Conservation (phyloP, 2,329 filamentous ascomycete genomes). For the Canariomyces notabilis region DNA sequence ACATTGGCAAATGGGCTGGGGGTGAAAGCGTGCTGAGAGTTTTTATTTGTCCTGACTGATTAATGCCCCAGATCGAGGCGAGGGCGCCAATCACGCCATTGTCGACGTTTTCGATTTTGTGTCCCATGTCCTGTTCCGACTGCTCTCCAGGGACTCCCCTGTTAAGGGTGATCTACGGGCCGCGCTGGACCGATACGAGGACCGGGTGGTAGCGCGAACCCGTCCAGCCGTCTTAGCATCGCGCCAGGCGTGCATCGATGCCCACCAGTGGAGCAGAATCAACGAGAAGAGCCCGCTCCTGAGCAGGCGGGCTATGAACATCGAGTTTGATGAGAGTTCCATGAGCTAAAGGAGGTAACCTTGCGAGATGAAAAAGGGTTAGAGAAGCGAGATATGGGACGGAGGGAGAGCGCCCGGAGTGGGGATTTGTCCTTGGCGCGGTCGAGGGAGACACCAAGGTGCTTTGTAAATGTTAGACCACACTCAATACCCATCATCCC, state of each 20-base stretch:
- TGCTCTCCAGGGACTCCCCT: constrained; percentile 2
- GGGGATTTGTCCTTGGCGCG: too few species aligned
- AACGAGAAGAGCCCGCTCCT: constrained; percentile 33
- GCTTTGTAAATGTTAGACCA: too few species aligned
- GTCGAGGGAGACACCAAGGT: too few species aligned
- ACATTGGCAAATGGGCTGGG: too few species aligned
- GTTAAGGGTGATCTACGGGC: constrained; percentile 20
- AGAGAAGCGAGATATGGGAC: too few species aligned
- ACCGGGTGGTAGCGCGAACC: constrained; percentile 38
- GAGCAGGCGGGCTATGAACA: constrained; percentile 33
- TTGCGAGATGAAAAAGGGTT: too few species aligned
- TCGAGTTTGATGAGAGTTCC: constrained; percentile 29
- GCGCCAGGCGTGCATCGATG: constrained; percentile 49
- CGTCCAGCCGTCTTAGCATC: constrained; percentile 45
- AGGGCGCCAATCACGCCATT: constrained; percentile 54
- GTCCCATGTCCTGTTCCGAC: constrained; percentile 27
- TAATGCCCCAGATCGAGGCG: constrained; percentile 44
- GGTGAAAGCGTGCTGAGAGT: too few species aligned
- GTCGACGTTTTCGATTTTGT: constrained; percentile 45
- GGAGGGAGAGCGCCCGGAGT: too few species aligned
- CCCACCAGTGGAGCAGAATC: constrained; percentile 46
- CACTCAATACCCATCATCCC: too few species aligned
- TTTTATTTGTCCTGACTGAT: not conserved
- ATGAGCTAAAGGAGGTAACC: constrained; percentile 1
- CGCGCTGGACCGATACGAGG: constrained; percentile 39